Evolutionary conservation across 164 flowering plant genomes (phyloP).

Genomic region (Protea cynaroides): DNA sequence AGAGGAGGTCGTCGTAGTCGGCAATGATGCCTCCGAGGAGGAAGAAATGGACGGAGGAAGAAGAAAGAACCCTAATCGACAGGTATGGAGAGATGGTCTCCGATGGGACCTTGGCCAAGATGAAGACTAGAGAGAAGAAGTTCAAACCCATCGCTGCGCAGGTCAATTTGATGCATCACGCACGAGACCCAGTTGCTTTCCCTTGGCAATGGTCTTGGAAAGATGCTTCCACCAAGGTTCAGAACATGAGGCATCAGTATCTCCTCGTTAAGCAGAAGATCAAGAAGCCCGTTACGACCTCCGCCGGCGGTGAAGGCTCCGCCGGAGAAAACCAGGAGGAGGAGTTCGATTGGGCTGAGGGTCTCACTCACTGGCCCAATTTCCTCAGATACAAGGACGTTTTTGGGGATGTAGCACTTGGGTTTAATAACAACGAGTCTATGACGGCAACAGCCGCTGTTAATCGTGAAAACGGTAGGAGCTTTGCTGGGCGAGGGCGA

Average conservation of each 20-base stretch:
- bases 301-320: not conserved
- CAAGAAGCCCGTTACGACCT: constrained; percentile 24
- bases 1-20: too few relatives aligned
- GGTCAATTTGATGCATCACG: constrained; percentile 57
- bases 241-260: constrained; percentile 78
- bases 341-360: constrained; percentile 67
- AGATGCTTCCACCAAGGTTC: constrained; percentile 70
- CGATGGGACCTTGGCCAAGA: constrained; percentile 49
- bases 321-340: constrained; percentile 26
- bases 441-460: too few relatives aligned
- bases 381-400: constrained; percentile 63
- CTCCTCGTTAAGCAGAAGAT: constrained; percentile 70
- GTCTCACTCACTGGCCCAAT: constrained; percentile 66
- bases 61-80: constrained; percentile 59
- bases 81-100: constrained; percentile 53
- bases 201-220: constrained; percentile 82
- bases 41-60: constrained; percentile 70
- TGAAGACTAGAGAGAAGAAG: constrained; percentile 66
- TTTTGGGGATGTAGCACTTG: constrained; percentile 50
- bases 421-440: constrained; percentile 16
- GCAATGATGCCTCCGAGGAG: constrained; percentile 24
- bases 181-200: constrained; percentile 36
- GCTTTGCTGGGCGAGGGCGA: too few relatives aligned
- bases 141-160: constrained; percentile 47
- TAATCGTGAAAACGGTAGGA: too few relatives aligned